Base-by-base conservation (phyloP, 768 basidiomycete species). In the Boletus barrowsii region DNA sequence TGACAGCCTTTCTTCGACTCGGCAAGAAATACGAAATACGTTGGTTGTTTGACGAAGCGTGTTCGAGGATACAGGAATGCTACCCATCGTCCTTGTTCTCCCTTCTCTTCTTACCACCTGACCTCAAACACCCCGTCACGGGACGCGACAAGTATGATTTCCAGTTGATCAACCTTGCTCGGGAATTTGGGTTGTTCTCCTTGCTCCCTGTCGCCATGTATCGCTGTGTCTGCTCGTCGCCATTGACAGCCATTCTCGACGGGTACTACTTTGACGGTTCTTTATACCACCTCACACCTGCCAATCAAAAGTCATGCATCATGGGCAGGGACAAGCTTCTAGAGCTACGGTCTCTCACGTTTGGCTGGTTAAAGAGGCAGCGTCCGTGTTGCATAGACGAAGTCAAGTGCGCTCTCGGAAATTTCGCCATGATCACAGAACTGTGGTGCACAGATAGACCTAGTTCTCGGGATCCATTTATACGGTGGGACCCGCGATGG, bases 81-180 rank as follows among this genome's bases (percentile, higher is more conserved):
- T 64, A 66, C 36, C 61, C 63, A 17, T 60, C 61, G 2, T 66
- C 64, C 32, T 30, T 65, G 40, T 65, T 65, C 43, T 54, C 63
- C 40, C 63, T 64, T 37, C 61, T 64, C 13, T 64, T 64, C 47
- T 41, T 64, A 17, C 63, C 63, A 33, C 55, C 63, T 5, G 57
- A 57, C 47, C 57, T 64, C 35, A 56, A 52, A 24, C 55, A 51
- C 42, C 63, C 61, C n/a, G 36, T 65, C 49, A 51, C 47, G 4
- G 63, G 63, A 40, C 57, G 64, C 8, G 63, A 65, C 58, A 57
- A 57, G 56, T 60, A 65, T 37, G 64, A 65, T 46, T 65, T 65
- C 18, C 61, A 66, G 45, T 11, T 65, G 47, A 62, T 65, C 37
- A 65, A 65, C 24, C 58, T 66, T 10, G 63, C 64, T 22, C 53